Evolutionary conservation across 2,329 filamentous ascomycete species (phyloP).

Genomic region (Canariomyces notabilis): DNA sequence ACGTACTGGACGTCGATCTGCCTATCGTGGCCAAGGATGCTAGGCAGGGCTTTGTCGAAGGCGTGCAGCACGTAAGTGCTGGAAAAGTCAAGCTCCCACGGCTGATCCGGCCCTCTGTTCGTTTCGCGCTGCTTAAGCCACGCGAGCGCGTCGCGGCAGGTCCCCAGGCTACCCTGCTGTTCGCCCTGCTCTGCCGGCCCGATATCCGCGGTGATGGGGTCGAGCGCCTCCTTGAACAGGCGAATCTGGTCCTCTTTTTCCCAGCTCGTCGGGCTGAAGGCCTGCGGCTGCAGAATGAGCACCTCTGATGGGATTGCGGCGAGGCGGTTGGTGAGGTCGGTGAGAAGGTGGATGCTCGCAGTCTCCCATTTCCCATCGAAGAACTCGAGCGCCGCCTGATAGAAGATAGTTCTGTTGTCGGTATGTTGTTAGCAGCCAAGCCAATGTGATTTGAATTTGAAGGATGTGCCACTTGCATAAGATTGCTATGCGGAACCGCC

Average conservation of each 20-base stretch:
- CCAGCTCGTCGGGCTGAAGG: slow-evolving; percentile 10
- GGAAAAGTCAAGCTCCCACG: slow-evolving; percentile 16
- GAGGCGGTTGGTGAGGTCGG: slow-evolving; percentile 39
- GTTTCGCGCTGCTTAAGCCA: slow-evolving; percentile 1
- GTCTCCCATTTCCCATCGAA: slow-evolving; percentile 29
- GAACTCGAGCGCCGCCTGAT: slow-evolving; percentile 16
- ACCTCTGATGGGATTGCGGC: slow-evolving; percentile 5
- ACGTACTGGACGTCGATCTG: not conserved
- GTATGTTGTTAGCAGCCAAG: not conserved
- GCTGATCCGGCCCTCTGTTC: not conserved
- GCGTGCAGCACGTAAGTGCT: slow-evolving; percentile 20
- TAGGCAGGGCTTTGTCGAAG: slow-evolving; percentile 1
- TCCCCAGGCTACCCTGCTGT: not conserved
- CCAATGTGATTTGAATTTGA: no score
- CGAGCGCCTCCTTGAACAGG: slow-evolving; percentile 5
- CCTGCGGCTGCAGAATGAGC: slow-evolving; percentile 12
- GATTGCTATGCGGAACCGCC: not conserved
- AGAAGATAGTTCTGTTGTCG: not conserved
- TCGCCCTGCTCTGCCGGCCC: not conserved
- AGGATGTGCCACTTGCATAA: not conserved
- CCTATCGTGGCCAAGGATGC: not conserved
- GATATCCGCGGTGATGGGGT: not conserved
- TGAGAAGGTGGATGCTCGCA: slow-evolving; percentile 27
- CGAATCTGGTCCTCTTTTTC: slow-evolving; percentile 1
- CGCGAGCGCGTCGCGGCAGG: slow-evolving; percentile 5